phyloP scores from a whole-genome alignment of 2,329 filamentous ascomycete species.

The Lithohypha guttulata region DNA sequence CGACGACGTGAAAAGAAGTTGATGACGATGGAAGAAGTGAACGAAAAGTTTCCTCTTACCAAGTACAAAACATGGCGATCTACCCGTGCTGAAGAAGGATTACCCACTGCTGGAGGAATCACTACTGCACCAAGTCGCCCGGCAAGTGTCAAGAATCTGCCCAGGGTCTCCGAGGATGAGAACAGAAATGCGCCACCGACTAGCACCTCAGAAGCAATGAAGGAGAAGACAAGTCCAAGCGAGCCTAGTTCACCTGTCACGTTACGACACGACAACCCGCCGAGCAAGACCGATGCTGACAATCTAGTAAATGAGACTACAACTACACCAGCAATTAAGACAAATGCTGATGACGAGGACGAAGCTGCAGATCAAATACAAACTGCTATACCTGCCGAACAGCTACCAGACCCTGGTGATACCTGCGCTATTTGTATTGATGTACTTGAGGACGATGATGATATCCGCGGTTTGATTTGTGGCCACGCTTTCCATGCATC shows the following conservation, averaged over 20 bases:
- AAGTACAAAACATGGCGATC: constrained; percentile 97
- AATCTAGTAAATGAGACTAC: constrained; percentile 31
- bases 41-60: constrained; percentile 86
- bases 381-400: constrained; percentile 68
- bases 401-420: constrained; percentile 73
- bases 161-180: constrained; percentile 15
- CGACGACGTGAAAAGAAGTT: constrained; percentile 92
- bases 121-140: constrained; percentile 55
- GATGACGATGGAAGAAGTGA: constrained; percentile 98
- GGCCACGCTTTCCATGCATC: constrained; percentile 97
- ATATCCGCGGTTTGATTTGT: constrained; percentile 84
- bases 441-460: constrained; percentile 84
- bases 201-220: constrained; percentile 9
- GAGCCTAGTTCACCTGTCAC: constrained; percentile 1
- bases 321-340: too few relatives aligned
- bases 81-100: constrained; percentile 67
- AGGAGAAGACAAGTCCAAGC: constrained; percentile 11
- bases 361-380: constrained; percentile 70
- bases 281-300: constrained; percentile 15
- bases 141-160: constrained; percentile 54
- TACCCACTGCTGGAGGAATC: constrained; percentile 76
- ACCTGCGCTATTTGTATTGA: constrained; percentile 96
- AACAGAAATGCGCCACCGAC: constrained; percentile 10
- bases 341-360: constrained; percentile 60
- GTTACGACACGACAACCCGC: not conserved